A percentile compares a stretch with the other conserved stretches of the same genome.
Conservation (phyloP, 352 stramenopile genomes). For the Discostella stelligera region DNA sequence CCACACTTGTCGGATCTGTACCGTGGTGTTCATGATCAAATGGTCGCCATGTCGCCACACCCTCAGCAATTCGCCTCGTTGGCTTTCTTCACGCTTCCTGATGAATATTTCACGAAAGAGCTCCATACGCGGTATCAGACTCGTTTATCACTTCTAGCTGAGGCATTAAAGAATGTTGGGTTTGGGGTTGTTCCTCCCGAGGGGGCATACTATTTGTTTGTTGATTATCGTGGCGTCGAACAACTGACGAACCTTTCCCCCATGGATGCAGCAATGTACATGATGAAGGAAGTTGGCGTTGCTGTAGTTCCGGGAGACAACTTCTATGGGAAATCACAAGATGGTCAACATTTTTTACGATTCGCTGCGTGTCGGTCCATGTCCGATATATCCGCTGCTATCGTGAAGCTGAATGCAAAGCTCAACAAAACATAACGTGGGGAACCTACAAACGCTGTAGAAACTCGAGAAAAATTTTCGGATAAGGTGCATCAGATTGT, state of each 20-base stretch:
- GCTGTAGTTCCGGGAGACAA: slow-evolving; percentile 72
- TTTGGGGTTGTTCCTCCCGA: slow-evolving; percentile 56
- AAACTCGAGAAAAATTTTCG: too few relatives aligned
- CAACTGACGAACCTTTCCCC: slow-evolving; percentile 27
- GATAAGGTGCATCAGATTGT: too few relatives aligned
- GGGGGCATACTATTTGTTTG: slow-evolving; percentile 78
- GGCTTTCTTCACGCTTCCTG: slow-evolving; percentile 58
- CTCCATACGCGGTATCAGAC: slow-evolving; percentile 46
- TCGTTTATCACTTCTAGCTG: slow-evolving; percentile 45
- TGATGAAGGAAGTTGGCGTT: slow-evolving; percentile 61
- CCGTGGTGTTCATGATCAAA: slow-evolving; percentile 68
- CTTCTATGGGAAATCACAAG: slow-evolving; percentile 61
- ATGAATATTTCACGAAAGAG: slow-evolving; percentile 56
- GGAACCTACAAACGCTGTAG: too few relatives aligned
- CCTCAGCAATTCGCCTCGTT: slow-evolving; percentile 62
- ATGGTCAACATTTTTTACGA: slow-evolving; percentile 51
- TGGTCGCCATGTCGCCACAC: slow-evolving; percentile 65
- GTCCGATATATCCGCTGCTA: slow-evolving; percentile 51
- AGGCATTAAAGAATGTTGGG: slow-evolving; percentile 42
- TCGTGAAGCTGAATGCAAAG: slow-evolving; percentile 29
- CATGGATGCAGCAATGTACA: slow-evolving; percentile 65
- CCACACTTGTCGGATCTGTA: slow-evolving; percentile 59
- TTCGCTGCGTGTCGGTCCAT: slow-evolving; percentile 67
- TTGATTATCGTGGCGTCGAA: slow-evolving; percentile 51
- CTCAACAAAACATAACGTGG: slow-evolving; percentile 3